phyloP scores from a whole-genome alignment of 2,329 filamentous ascomycete species.

The Penicillium brevicompactum region DNA sequence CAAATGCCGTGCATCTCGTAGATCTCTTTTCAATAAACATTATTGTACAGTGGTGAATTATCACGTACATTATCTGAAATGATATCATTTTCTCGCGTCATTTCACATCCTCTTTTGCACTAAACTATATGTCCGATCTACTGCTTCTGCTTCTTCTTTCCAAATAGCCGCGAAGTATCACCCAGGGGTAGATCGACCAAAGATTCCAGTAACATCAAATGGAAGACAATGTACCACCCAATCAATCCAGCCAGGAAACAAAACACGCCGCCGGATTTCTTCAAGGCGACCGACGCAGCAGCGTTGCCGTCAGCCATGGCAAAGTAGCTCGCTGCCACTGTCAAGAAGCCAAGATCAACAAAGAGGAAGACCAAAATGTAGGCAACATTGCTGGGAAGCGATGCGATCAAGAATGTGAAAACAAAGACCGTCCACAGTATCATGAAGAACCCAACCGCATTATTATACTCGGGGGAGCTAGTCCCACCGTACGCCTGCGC shows the following conservation, averaged over 20 bases:
- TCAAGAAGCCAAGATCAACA: neutral
- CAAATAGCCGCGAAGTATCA: conserved; percentile 46
- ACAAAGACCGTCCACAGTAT: conserved; percentile 52
- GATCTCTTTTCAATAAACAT: neutral
- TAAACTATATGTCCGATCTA: conserved; percentile 1
- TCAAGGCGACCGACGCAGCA: neutral
- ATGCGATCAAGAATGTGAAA: conserved; percentile 39
- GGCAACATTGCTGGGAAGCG: neutral
- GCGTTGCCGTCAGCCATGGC: neutral
- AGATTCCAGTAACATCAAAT: conserved; percentile 46
- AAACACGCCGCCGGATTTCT: conserved; percentile 46
- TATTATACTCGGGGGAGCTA: conserved; percentile 46
- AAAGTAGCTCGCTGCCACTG: neutral
- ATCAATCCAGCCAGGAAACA: conserved; percentile 51
- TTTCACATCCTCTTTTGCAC: neutral
- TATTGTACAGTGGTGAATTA: neutral
- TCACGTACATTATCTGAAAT: neutral
- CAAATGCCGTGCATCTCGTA: conserved; percentile 23
- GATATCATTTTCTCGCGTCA: neutral
- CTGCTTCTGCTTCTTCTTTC: conserved; percentile 26
- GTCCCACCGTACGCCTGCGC: conserved; percentile 47
- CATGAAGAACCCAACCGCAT: conserved; percentile 55
- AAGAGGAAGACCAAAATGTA: neutral
- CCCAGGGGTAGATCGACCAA: conserved; percentile 46
- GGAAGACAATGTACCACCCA: conserved; percentile 50